phyloP scores from a whole-genome alignment of 2,329 filamentous ascomycete genomes.

The Ophiostoma sp. region DNA sequence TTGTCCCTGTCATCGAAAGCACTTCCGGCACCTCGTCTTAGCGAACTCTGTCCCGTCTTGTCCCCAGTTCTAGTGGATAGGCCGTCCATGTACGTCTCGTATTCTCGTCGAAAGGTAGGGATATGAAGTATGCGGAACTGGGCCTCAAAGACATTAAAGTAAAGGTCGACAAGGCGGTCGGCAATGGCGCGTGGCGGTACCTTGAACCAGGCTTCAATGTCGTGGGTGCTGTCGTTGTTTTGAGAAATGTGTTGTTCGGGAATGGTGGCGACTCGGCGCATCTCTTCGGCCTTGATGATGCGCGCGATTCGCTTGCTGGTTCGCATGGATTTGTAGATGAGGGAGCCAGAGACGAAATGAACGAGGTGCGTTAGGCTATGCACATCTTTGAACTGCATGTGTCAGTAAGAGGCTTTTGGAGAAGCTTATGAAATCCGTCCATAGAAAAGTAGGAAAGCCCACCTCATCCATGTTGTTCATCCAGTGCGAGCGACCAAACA shows the following conservation, averaged over 20 bases:
- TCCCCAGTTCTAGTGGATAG: conserved; percentile 18
- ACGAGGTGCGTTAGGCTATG: conserved; percentile 31
- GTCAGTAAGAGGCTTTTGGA: not conserved
- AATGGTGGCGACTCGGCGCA: conserved; percentile 12
- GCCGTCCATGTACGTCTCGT: conserved; percentile 42
- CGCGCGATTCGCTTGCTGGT: conserved; percentile 41
- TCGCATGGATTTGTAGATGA: conserved; percentile 28
- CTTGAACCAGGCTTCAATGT: conserved; percentile 25
- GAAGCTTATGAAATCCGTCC: too few relatives aligned
- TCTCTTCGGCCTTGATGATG: conserved; percentile 37
- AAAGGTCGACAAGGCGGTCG: conserved; percentile 47
- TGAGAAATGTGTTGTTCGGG: not conserved
- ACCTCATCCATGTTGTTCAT: conserved; percentile 25
- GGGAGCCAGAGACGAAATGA: conserved; percentile 29
- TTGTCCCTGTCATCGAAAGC: not conserved
- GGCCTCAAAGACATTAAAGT: conserved; percentile 50
- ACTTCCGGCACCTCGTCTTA: too few relatives aligned
- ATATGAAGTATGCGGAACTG: conserved; percentile 50
- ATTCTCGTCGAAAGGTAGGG: conserved; percentile 49
- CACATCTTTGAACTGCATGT: conserved; percentile 23
- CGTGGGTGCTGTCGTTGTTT: not conserved
- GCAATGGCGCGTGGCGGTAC: conserved; percentile 37
- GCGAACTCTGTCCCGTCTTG: not conserved
- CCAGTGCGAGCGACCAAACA: conserved; percentile 27
- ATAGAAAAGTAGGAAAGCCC: not conserved